Evolutionary conservation across 75 land plant species (phyloP).

Genomic region (Cupressus sempervirens): DNA sequence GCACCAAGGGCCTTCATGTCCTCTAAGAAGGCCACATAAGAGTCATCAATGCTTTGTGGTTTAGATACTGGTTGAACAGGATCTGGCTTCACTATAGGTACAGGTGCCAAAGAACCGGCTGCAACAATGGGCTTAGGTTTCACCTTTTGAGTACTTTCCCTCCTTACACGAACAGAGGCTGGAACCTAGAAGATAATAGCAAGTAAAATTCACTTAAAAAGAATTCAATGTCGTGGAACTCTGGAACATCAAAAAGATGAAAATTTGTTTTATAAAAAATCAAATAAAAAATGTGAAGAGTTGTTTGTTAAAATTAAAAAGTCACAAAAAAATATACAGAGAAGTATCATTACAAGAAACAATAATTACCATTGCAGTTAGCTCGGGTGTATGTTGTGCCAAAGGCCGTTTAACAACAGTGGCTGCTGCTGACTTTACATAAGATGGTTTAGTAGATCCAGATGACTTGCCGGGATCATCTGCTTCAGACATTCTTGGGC

Average conservation of each 20-base stretch:
- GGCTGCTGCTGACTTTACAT: slow-evolving; percentile 93
- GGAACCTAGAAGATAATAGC: slow-evolving; percentile 59
- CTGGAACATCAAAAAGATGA: background rate
- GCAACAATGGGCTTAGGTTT: slow-evolving; percentile 63
- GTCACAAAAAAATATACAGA: background rate
- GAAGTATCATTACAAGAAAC: background rate
- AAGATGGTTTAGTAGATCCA: slow-evolving; percentile 69
- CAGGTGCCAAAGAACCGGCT: slow-evolving; percentile 14
- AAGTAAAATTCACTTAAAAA: background rate
- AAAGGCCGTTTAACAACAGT: slow-evolving; percentile 96
- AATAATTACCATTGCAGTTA: slow-evolving; percentile 87
- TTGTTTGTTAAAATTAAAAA: background rate
- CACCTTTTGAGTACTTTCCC: slow-evolving; percentile 66
- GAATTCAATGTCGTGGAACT: background rate
- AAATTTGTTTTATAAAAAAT: too few species aligned
- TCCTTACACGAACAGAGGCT: slow-evolving; percentile 93
- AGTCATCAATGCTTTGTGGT: slow-evolving; percentile 82
- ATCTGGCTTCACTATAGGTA: slow-evolving; percentile 16
- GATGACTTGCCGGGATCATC: slow-evolving; percentile 30
- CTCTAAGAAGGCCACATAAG: slow-evolving; percentile 91
- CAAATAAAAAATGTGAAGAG: background rate
- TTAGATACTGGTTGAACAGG: slow-evolving; percentile 44
- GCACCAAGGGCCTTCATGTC: slow-evolving; percentile 99
- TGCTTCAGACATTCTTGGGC: slow-evolving; percentile 35
- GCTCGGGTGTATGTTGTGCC: slow-evolving; percentile 97